Evolutionary conservation across 148 eudicot species (phyloP), one percentile per base, ranked within the genome.

Genomic region (Persicaria maculosa): DNA sequence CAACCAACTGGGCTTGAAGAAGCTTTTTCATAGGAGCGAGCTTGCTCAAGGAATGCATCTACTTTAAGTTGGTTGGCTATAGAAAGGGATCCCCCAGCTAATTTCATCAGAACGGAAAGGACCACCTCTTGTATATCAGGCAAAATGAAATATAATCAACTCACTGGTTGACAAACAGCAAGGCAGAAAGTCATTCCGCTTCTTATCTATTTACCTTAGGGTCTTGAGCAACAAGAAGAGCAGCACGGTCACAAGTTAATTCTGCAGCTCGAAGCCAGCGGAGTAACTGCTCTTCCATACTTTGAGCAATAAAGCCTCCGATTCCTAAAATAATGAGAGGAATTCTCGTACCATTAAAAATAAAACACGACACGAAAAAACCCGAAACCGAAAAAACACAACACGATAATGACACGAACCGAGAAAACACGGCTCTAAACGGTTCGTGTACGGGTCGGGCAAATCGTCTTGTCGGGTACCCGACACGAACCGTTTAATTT

Each of bases 261-360:
- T 95, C 97, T 54, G 98, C 98, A 73, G 98, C 90, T 74, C 97
- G 90, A 68, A 94, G 89, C 98, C 98, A 94, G 59, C 97, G 98
- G 19, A 87, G 76, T 50, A 94, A 80, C 75, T 94, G 98, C 73
- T 94, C 98, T 84, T 94, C 97, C 71, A 94, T 68, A 22, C 85
- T 83, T 79, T 86, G 91, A 64, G 98, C 98, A 79, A 95, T 88
- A 50, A 95, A 12, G 70, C 96, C 90, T 75, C 98, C 98, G 74
- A 95, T 62, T 71, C 97, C 98, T 95, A 80, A 52, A 7, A 72
- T 69, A 76, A 4, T 50, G 72, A 19, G 44, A 31, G 67, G 31
- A 61, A 25, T 5, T 25, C 65, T 59, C 19, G 22, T n/a, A 7
- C 59, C 59, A n/a, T 7, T 4, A 16, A 16, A n/a, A 50, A 50